Conservation (phyloP, 768 basidiomycete genomes). For the Filobasidium floriforme region DNA sequence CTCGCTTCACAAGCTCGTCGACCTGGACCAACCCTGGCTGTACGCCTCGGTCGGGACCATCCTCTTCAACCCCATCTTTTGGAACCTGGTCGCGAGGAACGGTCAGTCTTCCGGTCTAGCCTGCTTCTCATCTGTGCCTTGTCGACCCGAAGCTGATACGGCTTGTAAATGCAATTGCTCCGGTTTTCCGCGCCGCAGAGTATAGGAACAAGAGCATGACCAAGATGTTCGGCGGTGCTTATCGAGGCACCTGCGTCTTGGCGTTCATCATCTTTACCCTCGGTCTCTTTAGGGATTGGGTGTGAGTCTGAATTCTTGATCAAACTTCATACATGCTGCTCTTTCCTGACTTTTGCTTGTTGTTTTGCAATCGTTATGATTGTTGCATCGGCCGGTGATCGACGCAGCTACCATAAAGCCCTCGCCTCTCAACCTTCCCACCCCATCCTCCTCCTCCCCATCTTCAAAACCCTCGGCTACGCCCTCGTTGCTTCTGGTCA, state of each 20-base stretch:
- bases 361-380: neutral
- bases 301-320: too few relatives aligned
- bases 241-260: conserved; percentile 76
- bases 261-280: conserved; percentile 74
- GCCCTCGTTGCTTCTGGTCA: conserved; percentile 66
- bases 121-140: neutral
- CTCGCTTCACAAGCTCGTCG: conserved; percentile 44
- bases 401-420: conserved; percentile 63
- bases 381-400: neutral
- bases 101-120: conserved; percentile 51
- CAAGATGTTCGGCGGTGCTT: conserved; percentile 65
- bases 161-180: neutral
- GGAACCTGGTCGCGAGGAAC: conserved; percentile 91
- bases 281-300: conserved; percentile 73
- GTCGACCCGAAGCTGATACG: neutral
- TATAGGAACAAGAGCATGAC: conserved; percentile 83
- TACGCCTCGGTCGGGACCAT: conserved; percentile 62
- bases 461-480: conserved; percentile 51
- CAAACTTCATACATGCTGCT: too few relatives aligned
- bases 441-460: conserved; percentile 60
- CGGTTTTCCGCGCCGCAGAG: conserved; percentile 46
- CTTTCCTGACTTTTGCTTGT: neutral
- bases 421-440: conserved; percentile 66
- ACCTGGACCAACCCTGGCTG: conserved; percentile 61
- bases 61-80: conserved; percentile 83